Evolutionary conservation across 768 basidiomycete genomes (phyloP).

Genomic region (Mrakia hoshinonis): DNA sequence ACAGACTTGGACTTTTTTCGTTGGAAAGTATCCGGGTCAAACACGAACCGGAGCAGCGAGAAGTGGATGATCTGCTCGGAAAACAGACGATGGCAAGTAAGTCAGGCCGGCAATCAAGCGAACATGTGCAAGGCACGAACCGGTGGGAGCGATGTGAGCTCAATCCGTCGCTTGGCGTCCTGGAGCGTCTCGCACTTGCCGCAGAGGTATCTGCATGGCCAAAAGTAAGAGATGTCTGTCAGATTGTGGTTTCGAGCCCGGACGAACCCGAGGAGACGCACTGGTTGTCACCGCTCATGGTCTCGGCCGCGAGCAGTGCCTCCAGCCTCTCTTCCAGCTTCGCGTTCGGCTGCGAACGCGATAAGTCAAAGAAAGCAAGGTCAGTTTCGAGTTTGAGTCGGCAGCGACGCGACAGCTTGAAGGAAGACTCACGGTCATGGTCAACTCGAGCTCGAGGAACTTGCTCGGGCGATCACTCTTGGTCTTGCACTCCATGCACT

Average conservation of each 20-base stretch:
- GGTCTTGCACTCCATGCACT: slow-evolving; percentile 60
- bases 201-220: slow-evolving; percentile 61
- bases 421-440: slow-evolving; percentile 52
- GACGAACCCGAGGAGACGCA: slow-evolving; percentile 37
- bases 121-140: no score
- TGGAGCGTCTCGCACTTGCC: slow-evolving; percentile 61
- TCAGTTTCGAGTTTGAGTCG: background rate
- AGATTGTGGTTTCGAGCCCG: background rate
- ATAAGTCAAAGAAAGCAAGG: background rate
- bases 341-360: slow-evolving; percentile 54
- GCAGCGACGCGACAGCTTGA: background rate
- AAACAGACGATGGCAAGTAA: background rate
- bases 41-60: slow-evolving; percentile 86
- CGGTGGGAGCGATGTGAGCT: slow-evolving; percentile 65
- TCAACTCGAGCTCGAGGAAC: slow-evolving; percentile 84
- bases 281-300: slow-evolving; percentile 74
- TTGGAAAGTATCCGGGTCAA: slow-evolving; percentile 64
- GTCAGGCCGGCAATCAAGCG: background rate
- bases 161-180: slow-evolving; percentile 69
- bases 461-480: slow-evolving; percentile 52
- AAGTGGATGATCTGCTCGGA: slow-evolving; percentile 60
- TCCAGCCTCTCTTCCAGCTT: slow-evolving; percentile 65
- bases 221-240: background rate
- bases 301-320: slow-evolving; percentile 47
- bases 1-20: slow-evolving; percentile 78